phyloP scores from a whole-genome alignment of 441 rosid genomes.

The Brassica hybrid region DNA sequence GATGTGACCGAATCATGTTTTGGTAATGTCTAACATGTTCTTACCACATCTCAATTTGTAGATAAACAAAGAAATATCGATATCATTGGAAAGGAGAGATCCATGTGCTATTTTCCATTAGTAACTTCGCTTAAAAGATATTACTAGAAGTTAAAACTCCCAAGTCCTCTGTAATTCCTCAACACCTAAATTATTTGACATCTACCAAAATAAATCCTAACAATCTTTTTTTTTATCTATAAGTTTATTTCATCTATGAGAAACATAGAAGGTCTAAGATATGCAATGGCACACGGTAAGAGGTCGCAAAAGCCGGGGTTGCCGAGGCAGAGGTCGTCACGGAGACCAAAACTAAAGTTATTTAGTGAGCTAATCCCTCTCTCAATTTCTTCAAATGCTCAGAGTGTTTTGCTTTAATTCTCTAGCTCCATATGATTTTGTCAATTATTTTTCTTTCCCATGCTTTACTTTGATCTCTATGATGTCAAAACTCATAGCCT shows the following conservation, averaged over 20 bases:
- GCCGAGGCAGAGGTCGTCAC: no score
- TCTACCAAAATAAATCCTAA: background rate
- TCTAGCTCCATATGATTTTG: no score
- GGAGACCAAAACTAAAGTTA: no score
- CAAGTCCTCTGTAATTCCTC: background rate
- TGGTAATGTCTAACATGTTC: constrained; percentile 38
- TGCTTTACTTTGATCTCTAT: no score
- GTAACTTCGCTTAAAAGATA: background rate
- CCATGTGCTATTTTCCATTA: constrained; percentile 3
- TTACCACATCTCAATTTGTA: constrained; percentile 17
- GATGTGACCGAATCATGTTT: constrained; percentile 39
- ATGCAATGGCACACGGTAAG: no score
- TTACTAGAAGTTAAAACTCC: background rate
- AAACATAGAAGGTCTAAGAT: no score
- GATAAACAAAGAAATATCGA: background rate
- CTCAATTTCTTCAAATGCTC: no score
- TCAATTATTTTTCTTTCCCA: no score
- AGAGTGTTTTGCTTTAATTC: no score
- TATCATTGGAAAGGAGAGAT: background rate
- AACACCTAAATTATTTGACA: constrained; percentile 8
- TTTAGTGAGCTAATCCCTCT: no score
- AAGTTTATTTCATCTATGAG: background rate
- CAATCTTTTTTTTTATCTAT: background rate
- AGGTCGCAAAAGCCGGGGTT: no score
- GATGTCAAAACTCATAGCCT: no score